Evolutionary conservation across 768 basidiomycete genomes (phyloP), one percentile per base, ranked within the genome.

Genomic region (Russula earlei): DNA sequence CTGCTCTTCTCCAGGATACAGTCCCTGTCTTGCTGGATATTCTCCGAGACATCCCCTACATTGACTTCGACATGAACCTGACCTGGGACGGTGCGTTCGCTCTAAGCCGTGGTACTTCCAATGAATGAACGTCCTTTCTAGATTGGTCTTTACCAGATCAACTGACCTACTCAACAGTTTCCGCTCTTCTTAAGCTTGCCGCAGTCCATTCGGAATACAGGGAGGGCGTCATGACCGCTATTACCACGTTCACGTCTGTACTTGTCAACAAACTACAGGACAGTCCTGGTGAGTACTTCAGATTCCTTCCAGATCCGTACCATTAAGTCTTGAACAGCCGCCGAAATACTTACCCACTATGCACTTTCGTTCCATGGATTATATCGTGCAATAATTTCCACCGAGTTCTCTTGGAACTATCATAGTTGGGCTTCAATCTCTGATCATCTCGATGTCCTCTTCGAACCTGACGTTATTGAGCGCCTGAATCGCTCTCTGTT

Each of bases 71-170:
- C 67, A 76, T 72, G 58, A 84, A 80, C 59, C 71, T 93, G 5
- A 83, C 83, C 5, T 93, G 91, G 91, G 77, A 82, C 63, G 87
- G 90, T 91, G 64, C 51, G 72, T 55, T 40, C 57, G 72, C 55
- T 40, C 57, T 14, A 24, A 27, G 19, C 4, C 2, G 20, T 12
- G 6, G 12, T 33, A 24, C 31, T 15, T 34, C 25, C 38, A 15
- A 37, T 44, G 38, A 46, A 14, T 20, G 25, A 36, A 49, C 4
- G 59, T 20, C n/a, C 49, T 41, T 15, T 6, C 25, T 56, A 92
- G 91, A 89, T 61, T 92, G 90, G 90, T 79, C 90, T 3, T 75
- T 90, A 31, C 84, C 91, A 36, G 88, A 94, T 68, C 87, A 91
- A 64, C 77, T 94, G 38, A 84, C 88, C 1, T 87, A 77, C 65